Evolutionary conservation across 176 grass and related monocot genomes (phyloP).

Genomic region (Musa itinerans): DNA sequence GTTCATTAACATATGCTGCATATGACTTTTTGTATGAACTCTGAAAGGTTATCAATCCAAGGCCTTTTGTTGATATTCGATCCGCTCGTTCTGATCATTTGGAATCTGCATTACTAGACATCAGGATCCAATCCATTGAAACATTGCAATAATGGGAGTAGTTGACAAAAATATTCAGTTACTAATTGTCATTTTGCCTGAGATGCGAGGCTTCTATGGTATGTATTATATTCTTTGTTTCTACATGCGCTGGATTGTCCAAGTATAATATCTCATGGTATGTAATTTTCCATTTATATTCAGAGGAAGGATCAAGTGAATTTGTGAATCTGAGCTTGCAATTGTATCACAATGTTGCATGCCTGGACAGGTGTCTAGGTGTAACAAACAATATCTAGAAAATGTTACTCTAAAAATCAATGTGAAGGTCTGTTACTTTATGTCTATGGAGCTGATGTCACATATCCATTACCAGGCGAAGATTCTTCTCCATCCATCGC

Average conservation of each 20-base stretch:
- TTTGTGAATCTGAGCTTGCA: conserved; percentile 59
- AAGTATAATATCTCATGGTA: conserved; percentile 8
- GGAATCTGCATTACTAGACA: conserved; percentile 40
- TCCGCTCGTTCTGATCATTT: conserved; percentile 24
- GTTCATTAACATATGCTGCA: conserved; percentile 2
- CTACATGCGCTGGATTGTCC: background rate
- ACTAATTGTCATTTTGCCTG: conserved; percentile 56
- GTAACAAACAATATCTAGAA: conserved; percentile 45
- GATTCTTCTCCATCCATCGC: conserved; percentile 26
- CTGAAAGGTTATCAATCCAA: background rate
- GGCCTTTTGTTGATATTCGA: conserved; percentile 27
- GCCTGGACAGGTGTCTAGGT: conserved; percentile 44
- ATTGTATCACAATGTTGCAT: conserved; percentile 64
- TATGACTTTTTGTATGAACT: conserved; percentile 16
- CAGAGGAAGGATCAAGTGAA: background rate
- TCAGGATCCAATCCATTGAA: conserved; percentile 21
- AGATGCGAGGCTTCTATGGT: conserved; percentile 57
- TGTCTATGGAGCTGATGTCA: conserved; percentile 13
- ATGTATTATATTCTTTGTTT: background rate
- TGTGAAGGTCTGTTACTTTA: conserved; percentile 42
- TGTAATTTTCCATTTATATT: conserved; percentile 19
- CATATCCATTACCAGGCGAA: conserved; percentile 9
- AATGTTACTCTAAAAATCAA: conserved; percentile 81
- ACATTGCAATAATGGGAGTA: background rate
- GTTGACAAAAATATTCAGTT: conserved; percentile 30